Evolutionary conservation across 129 eudicot genomes (phyloP).

Genomic region (Artemisia annua): DNA sequence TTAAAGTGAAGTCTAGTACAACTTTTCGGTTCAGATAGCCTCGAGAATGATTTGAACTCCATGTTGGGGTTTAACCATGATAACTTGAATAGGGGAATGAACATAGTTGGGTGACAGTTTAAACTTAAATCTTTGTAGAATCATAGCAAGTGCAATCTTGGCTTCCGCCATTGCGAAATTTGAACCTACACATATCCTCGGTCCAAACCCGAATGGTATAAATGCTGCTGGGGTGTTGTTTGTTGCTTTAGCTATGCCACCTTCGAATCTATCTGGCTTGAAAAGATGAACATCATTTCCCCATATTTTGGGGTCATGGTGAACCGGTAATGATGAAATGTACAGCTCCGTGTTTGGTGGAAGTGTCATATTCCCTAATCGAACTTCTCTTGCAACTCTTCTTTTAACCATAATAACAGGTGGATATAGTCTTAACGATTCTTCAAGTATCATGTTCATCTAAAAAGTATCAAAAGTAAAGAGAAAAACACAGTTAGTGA

Average conservation of each 20-base stretch:
- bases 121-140: conserved; percentile 56
- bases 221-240: conserved; percentile 59
- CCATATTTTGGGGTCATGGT: conserved; percentile 75
- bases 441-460: conserved; percentile 80
- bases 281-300: conserved; percentile 69
- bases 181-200: conserved; percentile 64
- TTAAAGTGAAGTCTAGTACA: no score
- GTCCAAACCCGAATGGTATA: conserved; percentile 76
- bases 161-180: conserved; percentile 65
- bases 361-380: conserved; percentile 51
- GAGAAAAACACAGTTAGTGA: no score
- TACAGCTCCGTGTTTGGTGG: conserved; percentile 51
- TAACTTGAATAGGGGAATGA: conserved; percentile 60
- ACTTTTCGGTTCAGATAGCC: conserved; percentile 12
- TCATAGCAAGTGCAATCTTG: conserved; percentile 64
- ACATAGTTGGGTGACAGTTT: conserved; percentile 54
- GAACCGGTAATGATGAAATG: conserved; percentile 61
- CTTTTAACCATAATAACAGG: conserved; percentile 58
- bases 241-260: conserved; percentile 67
- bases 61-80: conserved; percentile 60
- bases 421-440: conserved; percentile 70
- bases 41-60: conserved; percentile 56
- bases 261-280: conserved; percentile 72
- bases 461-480: conserved; percentile 16
- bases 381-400: conserved; percentile 37